A percentile compares a stretch with the other conserved stretches of the same genome.
phyloP scores from a whole-genome alignment of 2,329 filamentous ascomycete genomes.

The Cladosporium sp. region DNA sequence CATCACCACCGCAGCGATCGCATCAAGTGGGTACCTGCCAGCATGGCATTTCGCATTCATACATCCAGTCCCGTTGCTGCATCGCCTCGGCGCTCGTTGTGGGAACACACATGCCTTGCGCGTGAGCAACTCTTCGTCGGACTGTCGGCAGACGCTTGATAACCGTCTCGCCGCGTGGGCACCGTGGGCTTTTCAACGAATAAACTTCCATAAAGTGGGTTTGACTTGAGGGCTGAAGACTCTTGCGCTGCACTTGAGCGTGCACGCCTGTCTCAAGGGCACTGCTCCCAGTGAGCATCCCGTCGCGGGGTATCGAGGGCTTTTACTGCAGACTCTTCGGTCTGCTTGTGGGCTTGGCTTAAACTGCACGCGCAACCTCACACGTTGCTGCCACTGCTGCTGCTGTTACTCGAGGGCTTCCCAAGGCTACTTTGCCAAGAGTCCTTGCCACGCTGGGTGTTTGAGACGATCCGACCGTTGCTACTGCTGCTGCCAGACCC shows the following conservation, averaged over 20 bases:
- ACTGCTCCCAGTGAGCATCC: constrained; percentile 8
- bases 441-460: constrained; percentile 29
- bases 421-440: constrained; percentile 31
- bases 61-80: constrained; percentile 18
- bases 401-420: constrained; percentile 39
- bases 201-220: constrained; percentile 21
- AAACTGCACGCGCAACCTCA: constrained; percentile 11
- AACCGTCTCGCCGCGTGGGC: constrained; percentile 37
- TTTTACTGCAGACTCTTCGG: constrained; percentile 24
- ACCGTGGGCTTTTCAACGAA: constrained; percentile 16
- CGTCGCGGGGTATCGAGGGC: constrained; percentile 33
- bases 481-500: constrained; percentile 11
- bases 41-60: constrained; percentile 7
- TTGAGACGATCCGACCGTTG: constrained; percentile 30
- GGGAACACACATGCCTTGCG: constrained; percentile 50
- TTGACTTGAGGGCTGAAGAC: constrained; percentile 32
- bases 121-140: constrained; percentile 36
- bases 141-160: constrained; percentile 24
- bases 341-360: constrained; percentile 29
- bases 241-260: constrained; percentile 18
- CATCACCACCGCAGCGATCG: neutral
- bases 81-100: constrained; percentile 44
- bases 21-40: constrained; percentile 6
- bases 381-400: constrained; percentile 24
- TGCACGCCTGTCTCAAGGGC: constrained; percentile 15